These are phyloP conservation scores for Jamesozyma jinghongensis DNA, from an alignment of 805 yeast genomes.

Conservation along the genomic window DNA sequence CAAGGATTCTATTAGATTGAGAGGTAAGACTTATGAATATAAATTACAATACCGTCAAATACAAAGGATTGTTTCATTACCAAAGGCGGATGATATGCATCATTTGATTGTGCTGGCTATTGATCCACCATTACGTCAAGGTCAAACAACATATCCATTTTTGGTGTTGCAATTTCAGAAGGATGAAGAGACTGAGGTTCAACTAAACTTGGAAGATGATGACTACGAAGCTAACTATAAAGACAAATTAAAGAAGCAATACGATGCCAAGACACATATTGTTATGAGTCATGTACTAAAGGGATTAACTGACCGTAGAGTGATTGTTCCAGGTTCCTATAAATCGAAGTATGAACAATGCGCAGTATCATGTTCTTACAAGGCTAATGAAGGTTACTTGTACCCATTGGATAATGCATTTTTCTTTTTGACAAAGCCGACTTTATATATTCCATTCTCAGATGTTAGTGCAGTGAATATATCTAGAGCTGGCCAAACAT, in stretches of 20 bases:
- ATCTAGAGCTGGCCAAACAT: slow-evolving; percentile 80
- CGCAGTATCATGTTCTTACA: slow-evolving; percentile 84
- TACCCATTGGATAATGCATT: slow-evolving; percentile 90
- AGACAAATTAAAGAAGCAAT: slow-evolving; percentile 60
- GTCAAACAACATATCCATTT: slow-evolving; percentile 94
- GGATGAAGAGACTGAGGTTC: slow-evolving; percentile 88
- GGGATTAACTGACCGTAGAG: slow-evolving; percentile 81
- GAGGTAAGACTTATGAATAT: slow-evolving; percentile 98
- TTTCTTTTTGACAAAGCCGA: slow-evolving; percentile 87
- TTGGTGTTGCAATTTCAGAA: slow-evolving; percentile 79
- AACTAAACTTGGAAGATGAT: slow-evolving; percentile 72
- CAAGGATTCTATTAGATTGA: slow-evolving; percentile 71
- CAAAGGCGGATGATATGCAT: slow-evolving; percentile 89
- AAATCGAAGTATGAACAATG: slow-evolving; percentile 68
- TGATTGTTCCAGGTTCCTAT: slow-evolving; percentile 77
- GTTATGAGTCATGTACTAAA: slow-evolving; percentile 82
- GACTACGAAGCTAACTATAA: slow-evolving; percentile 71
- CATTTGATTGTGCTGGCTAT: slow-evolving; percentile 82
- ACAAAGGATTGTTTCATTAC: slow-evolving; percentile 83
- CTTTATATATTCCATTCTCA: slow-evolving; percentile 78
- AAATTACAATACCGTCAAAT: slow-evolving; percentile 85
- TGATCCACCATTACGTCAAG: slow-evolving; percentile 96
- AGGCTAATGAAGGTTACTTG: slow-evolving; percentile 90
- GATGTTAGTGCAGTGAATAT: slow-evolving; percentile 72
- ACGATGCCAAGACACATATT: slow-evolving; percentile 76